These are phyloP conservation scores for Orbilia javanica DNA, from an alignment of 2,329 filamentous ascomycete genomes.

Conservation along the genomic window DNA sequence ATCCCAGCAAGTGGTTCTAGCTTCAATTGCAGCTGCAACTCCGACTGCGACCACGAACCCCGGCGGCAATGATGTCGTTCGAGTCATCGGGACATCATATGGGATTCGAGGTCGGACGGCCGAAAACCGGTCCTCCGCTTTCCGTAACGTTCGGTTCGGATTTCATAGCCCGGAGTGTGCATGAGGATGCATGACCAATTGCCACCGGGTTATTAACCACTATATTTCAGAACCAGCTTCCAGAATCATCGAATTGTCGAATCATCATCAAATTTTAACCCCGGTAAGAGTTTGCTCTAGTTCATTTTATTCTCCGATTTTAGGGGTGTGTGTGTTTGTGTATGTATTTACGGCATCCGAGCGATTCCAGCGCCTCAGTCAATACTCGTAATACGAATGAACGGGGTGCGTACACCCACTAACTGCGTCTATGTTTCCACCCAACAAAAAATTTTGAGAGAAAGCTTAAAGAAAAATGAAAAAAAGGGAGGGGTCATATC, in stretches of 20 bases:
- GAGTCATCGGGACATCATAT: not conserved
- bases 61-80: not conserved
- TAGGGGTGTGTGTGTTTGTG: not conserved
- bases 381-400: constrained; percentile 13
- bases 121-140: constrained; percentile 4
- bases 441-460: constrained; percentile 2
- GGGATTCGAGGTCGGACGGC: no score
- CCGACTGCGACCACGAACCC: not conserved
- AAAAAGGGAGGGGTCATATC: not conserved
- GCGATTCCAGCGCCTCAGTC: constrained; percentile 13
- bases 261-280: constrained; percentile 9
- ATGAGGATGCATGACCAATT: constrained; percentile 19
- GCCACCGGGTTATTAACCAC: not conserved
- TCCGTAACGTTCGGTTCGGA: not conserved
- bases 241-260: constrained; percentile 26
- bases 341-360: not conserved
- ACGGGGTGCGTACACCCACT: constrained; percentile 4
- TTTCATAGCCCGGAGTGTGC: not conserved
- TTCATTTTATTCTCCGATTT: constrained; percentile 24
- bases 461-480: no score
- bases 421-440: constrained; percentile 4
- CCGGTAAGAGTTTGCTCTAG: not conserved
- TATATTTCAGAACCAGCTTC: not conserved
- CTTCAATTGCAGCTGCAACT: not conserved
- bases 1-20: no score